Conservation (phyloP, 108 stramenopile species). For the Craspedostauros australis region DNA sequence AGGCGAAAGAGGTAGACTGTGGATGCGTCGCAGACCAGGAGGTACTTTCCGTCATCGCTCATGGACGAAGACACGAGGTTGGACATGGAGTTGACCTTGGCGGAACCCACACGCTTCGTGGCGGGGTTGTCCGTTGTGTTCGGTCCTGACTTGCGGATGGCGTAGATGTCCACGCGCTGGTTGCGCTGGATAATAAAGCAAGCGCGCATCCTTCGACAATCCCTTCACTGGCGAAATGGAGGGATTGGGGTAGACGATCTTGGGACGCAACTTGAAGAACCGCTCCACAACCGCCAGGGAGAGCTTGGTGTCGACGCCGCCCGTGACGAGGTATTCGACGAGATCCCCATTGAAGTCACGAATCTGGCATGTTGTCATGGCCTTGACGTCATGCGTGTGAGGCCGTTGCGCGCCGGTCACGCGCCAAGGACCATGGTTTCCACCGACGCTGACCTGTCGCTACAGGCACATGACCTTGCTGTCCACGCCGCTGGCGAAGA, state of each 20-base stretch:
- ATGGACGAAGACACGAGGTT: slow-evolving; percentile 50
- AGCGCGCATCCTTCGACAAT: slow-evolving; percentile 31
- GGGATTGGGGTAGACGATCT: slow-evolving; percentile 72
- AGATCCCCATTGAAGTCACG: slow-evolving; percentile 2
- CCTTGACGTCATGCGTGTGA: slow-evolving; percentile 91
- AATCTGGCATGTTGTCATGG: slow-evolving; percentile 35
- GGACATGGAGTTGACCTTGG: slow-evolving; percentile 42
- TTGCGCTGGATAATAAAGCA: slow-evolving; percentile 52
- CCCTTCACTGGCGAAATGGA: no score
- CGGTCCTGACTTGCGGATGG: no score
- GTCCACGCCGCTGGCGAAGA: slow-evolving; percentile 93
- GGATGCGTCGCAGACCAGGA: slow-evolving; percentile 46
- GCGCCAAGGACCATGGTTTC: no score
- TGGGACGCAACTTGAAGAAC: slow-evolving; percentile 60
- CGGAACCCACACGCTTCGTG: slow-evolving; percentile 48
- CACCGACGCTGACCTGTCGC: no score
- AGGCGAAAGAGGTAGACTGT: slow-evolving; percentile 41
- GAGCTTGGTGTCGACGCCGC: slow-evolving; percentile 86
- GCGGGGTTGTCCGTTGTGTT: no score
- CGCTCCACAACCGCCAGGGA: slow-evolving; percentile 66
- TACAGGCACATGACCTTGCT: slow-evolving; percentile 81
- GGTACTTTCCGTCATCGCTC: slow-evolving; percentile 45
- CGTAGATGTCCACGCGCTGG: slow-evolving; percentile 56
- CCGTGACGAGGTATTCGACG: slow-evolving; percentile 71
- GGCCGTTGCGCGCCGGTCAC: slow-evolving; percentile 76